A percentile compares a stretch with the other conserved stretches of the same genome.
Evolutionary conservation across 345 rosid genomes (phyloP).

Genomic region (Pistacia vera): DNA sequence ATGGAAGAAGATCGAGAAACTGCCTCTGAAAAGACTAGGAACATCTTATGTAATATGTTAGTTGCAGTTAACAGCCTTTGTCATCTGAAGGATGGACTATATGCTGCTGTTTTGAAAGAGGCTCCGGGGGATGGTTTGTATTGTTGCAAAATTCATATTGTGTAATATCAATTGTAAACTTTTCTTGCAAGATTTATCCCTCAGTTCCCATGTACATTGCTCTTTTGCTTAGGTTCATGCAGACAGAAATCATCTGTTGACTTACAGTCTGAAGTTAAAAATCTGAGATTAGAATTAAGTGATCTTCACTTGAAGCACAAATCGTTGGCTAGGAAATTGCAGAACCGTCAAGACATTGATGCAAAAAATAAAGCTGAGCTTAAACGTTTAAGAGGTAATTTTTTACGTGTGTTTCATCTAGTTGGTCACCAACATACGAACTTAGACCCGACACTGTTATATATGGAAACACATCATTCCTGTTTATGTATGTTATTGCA

Average conservation of each 20-base stretch:
- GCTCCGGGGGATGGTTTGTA: conserved; percentile 54
- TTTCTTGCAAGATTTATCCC: conserved; percentile 20
- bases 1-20: conserved; percentile 48
- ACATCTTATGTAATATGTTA: conserved; percentile 53
- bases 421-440: not conserved
- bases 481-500: not conserved
- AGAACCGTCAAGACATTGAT: conserved; percentile 54
- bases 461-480: not conserved
- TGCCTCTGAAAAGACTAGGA: conserved; percentile 41
- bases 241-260: conserved; percentile 46
- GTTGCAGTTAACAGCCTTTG: conserved; percentile 58
- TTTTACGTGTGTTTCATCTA: not conserved
- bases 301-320: conserved; percentile 77
- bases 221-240: conserved; percentile 53
- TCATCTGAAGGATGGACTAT: conserved; percentile 61
- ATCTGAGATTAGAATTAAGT: conserved; percentile 57
- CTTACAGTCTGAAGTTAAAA: conserved; percentile 60
- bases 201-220: conserved; percentile 22
- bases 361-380: conserved; percentile 74
- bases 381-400: conserved; percentile 66
- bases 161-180: not conserved
- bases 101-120: conserved; percentile 49
- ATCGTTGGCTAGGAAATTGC: conserved; percentile 63
- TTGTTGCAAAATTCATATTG: conserved; percentile 3
- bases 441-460: not conserved